Conservation (phyloP, 139 green algal genomes). For the Diplosphaera chodatii region DNA sequence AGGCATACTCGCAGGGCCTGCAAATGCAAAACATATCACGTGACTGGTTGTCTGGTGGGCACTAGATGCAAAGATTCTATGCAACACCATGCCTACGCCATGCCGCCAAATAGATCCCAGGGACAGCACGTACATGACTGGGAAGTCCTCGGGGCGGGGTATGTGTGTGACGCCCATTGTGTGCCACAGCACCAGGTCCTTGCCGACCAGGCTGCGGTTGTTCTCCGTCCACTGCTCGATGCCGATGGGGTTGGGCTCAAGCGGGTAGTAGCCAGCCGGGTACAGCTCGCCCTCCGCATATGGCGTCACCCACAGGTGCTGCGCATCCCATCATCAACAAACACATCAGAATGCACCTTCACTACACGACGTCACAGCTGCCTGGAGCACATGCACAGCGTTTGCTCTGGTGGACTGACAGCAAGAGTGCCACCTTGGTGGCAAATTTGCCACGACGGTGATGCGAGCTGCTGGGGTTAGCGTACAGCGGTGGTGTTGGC, state of each 20-base stretch:
- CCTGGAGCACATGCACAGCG: too few species aligned
- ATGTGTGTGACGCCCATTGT: conserved; percentile 80
- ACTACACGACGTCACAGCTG: too few species aligned
- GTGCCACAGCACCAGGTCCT: conserved; percentile 81
- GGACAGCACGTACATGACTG: too few species aligned
- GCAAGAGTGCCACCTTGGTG: too few species aligned
- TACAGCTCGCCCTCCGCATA: conserved; percentile 61
- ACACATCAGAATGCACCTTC: too few species aligned
- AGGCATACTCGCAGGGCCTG: background rate
- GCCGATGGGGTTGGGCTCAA: conserved; percentile 49
- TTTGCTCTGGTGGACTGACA: too few species aligned
- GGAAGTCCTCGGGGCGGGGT: conserved; percentile 71
- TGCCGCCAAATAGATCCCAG: too few species aligned
- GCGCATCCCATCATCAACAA: too few species aligned
- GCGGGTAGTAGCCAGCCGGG: conserved; percentile 71
- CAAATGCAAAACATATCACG: too few species aligned
- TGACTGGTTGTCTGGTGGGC: too few species aligned
- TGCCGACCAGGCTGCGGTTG: conserved; percentile 16
- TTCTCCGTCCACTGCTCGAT: conserved; percentile 48
- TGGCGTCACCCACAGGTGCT: conserved; percentile 70
- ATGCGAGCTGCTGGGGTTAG: conserved; percentile 21
- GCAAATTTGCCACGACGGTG: conserved; percentile 59
- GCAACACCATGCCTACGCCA: too few species aligned
- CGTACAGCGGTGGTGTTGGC: conserved; percentile 34
- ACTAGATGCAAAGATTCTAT: too few species aligned